Evolutionary conservation across 2,329 filamentous ascomycete genomes (phyloP), one percentile per base, ranked within the genome.

Genomic region (Neoscytalidium dimidiatum): DNA sequence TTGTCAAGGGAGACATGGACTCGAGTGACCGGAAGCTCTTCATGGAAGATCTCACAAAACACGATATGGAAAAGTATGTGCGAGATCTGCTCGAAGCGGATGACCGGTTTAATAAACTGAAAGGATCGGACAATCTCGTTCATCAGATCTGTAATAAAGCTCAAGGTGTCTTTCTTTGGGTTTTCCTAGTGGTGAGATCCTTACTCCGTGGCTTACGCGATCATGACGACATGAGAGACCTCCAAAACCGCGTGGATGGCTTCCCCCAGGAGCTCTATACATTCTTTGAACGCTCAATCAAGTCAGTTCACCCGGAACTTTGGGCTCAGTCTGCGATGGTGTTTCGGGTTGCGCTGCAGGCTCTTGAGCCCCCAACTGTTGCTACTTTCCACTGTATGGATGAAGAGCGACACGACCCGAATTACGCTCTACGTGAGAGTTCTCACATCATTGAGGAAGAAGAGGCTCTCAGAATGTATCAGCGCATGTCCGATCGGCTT

Each of bases 121-220:
- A n/a, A n/a, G n/a, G n/a, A n/a, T n/a, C n/a, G n/a, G 9, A 2
- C 0, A 21, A 23, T 14, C 44, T 48, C 3, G 8, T 48, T 13
- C 1, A 48, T 4, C 13, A 48, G n/a, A 21, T 61, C 31, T 35
- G 28, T 13, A 14, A 46, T 5, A 41, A 21, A 14, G n/a, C 56
- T 1, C 31, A 61, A 28, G 56, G 35, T 11, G 56, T 61, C 9
- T 61, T 61, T 44, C 38, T 61, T 6, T 61, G 56, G 38, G 38
- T 61, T 44, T 44, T 7, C 38, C 35, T 61, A 9, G 56, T 61
- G 3, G 56, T 61, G 6, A 3, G 28, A 5, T 46, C 35, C 3
- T 8, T 61, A 3, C 6, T 11, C 4, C 28, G 31, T 6, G 56
- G 56, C 21, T 48, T 48, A n/a, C 14, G 4, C 4, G 5, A 9